Evolutionary conservation across 2,329 filamentous ascomycete genomes (phyloP).

Genomic region (Fusarium penzigii): DNA sequence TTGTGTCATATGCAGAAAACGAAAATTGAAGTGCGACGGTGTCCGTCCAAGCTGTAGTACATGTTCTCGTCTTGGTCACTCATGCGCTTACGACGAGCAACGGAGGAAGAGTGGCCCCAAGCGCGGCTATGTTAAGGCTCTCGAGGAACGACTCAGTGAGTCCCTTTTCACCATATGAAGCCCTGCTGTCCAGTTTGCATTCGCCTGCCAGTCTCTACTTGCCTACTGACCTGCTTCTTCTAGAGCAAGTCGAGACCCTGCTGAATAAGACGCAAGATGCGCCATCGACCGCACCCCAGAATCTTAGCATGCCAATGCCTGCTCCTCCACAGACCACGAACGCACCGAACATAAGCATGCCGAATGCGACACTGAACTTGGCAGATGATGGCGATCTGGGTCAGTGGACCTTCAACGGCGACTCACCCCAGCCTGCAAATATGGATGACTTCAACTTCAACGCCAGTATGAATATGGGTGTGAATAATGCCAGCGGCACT

Average conservation of each 20-base stretch:
- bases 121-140: conserved; percentile 88
- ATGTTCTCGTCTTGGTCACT: conserved; percentile 81
- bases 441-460: conserved; percentile 63
- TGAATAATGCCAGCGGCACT: conserved; percentile 53
- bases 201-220: conserved; percentile 10
- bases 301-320: conserved; percentile 30
- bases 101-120: conserved; percentile 94
- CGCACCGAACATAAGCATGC: conserved; percentile 33
- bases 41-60: conserved; percentile 83
- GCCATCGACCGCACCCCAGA: conserved; percentile 32
- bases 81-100: conserved; percentile 88
- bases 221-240: conserved; percentile 15
- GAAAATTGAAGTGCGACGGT: conserved; percentile 90
- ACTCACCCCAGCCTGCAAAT: conserved; percentile 50
- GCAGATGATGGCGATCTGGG: conserved; percentile 51
- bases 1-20: conserved; percentile 89
- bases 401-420: conserved; percentile 55
- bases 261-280: conserved; percentile 74
- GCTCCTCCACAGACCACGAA: conserved; percentile 33
- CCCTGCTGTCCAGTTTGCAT: background rate
- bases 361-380: conserved; percentile 50
- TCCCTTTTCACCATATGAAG: background rate
- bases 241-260: conserved; percentile 91
- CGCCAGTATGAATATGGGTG: conserved; percentile 48
- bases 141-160: conserved; percentile 90